A percentile compares a stretch with the other conserved stretches of the same genome.
Evolutionary conservation across 2,329 filamentous ascomycete genomes (phyloP).

Genomic region (Ceratocystis destructans): DNA sequence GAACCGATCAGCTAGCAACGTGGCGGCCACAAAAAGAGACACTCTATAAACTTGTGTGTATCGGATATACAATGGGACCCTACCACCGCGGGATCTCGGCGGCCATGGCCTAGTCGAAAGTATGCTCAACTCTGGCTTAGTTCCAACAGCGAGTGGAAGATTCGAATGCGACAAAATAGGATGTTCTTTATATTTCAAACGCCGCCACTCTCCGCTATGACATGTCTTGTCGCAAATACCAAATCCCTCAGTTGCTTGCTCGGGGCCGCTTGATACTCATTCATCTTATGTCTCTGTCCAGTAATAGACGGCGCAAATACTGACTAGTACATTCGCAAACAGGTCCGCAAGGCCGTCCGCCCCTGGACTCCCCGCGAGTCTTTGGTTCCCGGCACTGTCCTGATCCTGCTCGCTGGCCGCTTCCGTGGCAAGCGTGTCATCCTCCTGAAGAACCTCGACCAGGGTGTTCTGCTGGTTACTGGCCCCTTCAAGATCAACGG

Average conservation of each 20-base stretch:
- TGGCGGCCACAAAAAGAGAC: not conserved
- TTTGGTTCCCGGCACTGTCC: slow-evolving; percentile 86
- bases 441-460: slow-evolving; percentile 92
- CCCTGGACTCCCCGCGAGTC: slow-evolving; percentile 75
- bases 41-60: not conserved
- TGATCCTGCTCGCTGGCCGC: slow-evolving; percentile 97
- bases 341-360: slow-evolving; percentile 92
- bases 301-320: slow-evolving; percentile 12
- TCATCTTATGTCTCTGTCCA: not conserved
- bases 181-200: not conserved
- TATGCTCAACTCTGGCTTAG: not conserved
- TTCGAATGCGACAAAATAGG: not conserved
- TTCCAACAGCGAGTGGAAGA: not conserved
- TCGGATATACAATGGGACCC: not conserved
- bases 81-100: not conserved
- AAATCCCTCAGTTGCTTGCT: not conserved
- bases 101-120: not conserved
- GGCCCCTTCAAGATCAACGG: slow-evolving; percentile 99
- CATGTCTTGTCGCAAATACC: not conserved
- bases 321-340: slow-evolving; percentile 22
- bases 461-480: slow-evolving; percentile 97
- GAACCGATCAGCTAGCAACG: not conserved
- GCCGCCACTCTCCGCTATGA: no score
- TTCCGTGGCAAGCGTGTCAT: slow-evolving; percentile 99
- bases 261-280: not conserved